phyloP scores from a whole-genome alignment of 768 basidiomycete genomes.

The Boletellus sp. region DNA sequence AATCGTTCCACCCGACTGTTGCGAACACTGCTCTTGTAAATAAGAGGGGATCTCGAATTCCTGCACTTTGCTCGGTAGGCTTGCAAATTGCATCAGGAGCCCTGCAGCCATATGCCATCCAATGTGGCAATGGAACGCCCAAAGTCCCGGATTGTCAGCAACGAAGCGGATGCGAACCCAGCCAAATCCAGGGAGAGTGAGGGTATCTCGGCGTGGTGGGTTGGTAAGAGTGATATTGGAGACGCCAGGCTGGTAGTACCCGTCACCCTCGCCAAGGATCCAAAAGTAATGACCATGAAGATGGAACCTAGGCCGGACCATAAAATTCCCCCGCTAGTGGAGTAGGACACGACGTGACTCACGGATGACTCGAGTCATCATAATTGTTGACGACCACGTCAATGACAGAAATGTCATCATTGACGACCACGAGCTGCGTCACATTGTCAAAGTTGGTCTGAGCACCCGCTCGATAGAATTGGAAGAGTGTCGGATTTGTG shows the following conservation, averaged over 20 bases:
- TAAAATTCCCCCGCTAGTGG: not conserved
- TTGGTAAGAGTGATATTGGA: conserved; percentile 33
- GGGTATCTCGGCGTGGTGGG: conserved; percentile 41
- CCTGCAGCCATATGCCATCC: conserved; percentile 40
- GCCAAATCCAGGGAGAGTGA: conserved; percentile 38
- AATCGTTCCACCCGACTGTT: conserved; percentile 28
- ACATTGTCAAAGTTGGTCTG: conserved; percentile 25
- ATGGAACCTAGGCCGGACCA: conserved; percentile 28
- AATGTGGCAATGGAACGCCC: conserved; percentile 46
- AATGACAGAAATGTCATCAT: conserved; percentile 27
- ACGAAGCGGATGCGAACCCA: conserved; percentile 39
- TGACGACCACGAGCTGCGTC: conserved; percentile 24
- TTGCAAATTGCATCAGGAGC: conserved; percentile 39
- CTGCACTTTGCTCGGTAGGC: conserved; percentile 34
- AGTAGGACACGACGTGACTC: not conserved
- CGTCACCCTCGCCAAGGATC: conserved; percentile 35
- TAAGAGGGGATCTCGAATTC: conserved; percentile 34
- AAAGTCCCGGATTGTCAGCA: conserved; percentile 43
- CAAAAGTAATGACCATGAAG: conserved; percentile 37
- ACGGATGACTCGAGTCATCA: conserved; percentile 33
- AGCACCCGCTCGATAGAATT: conserved; percentile 21
- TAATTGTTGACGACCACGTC: conserved; percentile 22
- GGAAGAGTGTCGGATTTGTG: conserved; percentile 28
- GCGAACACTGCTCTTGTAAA: conserved; percentile 32
- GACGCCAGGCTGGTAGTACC: conserved; percentile 27